phyloP scores from a whole-genome alignment of 768 basidiomycete genomes.

The Agaricus sinodeliciosus region DNA sequence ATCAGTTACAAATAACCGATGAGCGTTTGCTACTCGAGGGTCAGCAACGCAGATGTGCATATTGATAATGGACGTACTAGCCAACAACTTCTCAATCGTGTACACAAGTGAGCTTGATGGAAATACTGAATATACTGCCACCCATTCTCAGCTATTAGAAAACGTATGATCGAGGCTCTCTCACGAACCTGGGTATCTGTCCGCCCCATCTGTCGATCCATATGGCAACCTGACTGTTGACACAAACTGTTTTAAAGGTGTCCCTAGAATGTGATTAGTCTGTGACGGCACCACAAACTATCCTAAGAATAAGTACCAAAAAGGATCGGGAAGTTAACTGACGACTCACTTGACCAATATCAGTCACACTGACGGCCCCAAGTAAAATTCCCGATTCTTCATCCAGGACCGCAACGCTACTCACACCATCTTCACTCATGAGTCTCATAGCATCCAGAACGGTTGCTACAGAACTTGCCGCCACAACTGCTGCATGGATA shows the following conservation, averaged over 20 bases:
- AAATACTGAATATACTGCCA: conserved; percentile 66
- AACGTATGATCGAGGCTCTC: background rate
- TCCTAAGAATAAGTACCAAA: background rate
- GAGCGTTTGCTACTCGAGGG: conserved; percentile 56
- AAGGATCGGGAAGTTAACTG: background rate
- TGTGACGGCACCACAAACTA: conserved; percentile 77
- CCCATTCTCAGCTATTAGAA: background rate
- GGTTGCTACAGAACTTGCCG: conserved; percentile 50
- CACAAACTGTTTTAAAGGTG: conserved; percentile 64
- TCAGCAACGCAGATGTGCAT: background rate
- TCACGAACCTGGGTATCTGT: conserved; percentile 65
- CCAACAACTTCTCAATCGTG: conserved; percentile 75
- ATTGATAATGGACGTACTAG: conserved; percentile 47
- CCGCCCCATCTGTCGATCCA: conserved; percentile 73
- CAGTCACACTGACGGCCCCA: conserved; percentile 79
- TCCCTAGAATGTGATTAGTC: conserved; percentile 70
- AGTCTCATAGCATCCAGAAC: conserved; percentile 79
- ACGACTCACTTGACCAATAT: conserved; percentile 60
- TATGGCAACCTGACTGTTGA: conserved; percentile 65
- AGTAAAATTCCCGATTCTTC: conserved; percentile 55
- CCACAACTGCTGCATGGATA: conserved; percentile 56
- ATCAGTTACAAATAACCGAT: conserved; percentile 71
- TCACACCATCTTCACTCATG: conserved; percentile 84
- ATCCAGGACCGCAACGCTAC: conserved; percentile 73
- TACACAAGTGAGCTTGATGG: conserved; percentile 58